Conservation (phyloP, 768 basidiomycete genomes). For the Tricholoma hemisulphureum region DNA sequence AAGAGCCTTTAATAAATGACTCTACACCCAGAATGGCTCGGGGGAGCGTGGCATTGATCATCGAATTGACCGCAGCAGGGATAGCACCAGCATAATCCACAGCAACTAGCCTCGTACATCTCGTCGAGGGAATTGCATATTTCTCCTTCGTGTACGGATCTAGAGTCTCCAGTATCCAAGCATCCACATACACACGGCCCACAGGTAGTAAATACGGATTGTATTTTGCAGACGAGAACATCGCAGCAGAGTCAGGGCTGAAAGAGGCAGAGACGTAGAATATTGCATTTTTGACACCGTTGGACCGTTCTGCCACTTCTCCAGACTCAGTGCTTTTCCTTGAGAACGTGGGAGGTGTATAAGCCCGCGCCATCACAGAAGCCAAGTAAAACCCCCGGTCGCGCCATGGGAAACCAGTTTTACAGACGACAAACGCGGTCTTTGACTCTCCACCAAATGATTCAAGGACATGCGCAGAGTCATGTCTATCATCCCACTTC, state of each 20-base stretch:
- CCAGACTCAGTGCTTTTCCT: conserved; percentile 39
- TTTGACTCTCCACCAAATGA: conserved; percentile 73
- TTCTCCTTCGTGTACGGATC: conserved; percentile 95
- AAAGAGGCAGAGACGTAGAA: conserved; percentile 85
- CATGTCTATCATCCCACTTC: conserved; percentile 86
- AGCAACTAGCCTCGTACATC: conserved; percentile 80
- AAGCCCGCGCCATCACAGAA: conserved; percentile 65
- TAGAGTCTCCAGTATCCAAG: conserved; percentile 94
- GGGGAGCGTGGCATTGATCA: conserved; percentile 79
- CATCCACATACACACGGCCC: conserved; percentile 84
- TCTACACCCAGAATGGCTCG: conserved; percentile 74
- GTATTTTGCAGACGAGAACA: conserved; percentile 64
- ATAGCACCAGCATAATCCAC: conserved; percentile 86
- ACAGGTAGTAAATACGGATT: conserved; percentile 74
- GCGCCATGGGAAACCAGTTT: conserved; percentile 86
- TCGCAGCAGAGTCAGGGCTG: conserved; percentile 56
- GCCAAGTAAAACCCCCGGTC: conserved; percentile 85
- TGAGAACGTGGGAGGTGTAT: conserved; percentile 36
- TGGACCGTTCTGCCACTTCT: conserved; percentile 38
- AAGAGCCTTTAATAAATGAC: conserved; percentile 60
- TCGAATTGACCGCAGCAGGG: conserved; percentile 80
- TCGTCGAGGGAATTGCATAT: conserved; percentile 89
- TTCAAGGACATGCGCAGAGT: conserved; percentile 66
- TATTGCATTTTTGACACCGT: conserved; percentile 56
- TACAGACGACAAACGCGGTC: conserved; percentile 70